Evolutionary conservation across 2,329 filamentous ascomycete genomes (phyloP).

Genomic region (Rhinocladiella similis): DNA sequence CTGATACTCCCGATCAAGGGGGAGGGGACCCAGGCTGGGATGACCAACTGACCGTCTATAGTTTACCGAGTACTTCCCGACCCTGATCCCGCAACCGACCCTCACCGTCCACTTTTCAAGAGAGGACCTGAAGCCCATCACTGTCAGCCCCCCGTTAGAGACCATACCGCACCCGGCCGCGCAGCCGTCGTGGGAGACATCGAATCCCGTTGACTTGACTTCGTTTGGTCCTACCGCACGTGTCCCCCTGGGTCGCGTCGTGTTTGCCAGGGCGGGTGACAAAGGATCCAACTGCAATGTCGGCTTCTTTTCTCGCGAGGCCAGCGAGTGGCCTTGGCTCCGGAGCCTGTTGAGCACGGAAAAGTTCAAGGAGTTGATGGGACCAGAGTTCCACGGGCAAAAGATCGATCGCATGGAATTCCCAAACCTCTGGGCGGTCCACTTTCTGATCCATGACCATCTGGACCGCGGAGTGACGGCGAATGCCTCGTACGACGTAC

Average conservation of each 20-base stretch:
- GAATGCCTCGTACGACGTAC: conserved; percentile 5
- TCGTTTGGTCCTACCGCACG: conserved; percentile 31
- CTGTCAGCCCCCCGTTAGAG: neutral
- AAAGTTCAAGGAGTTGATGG: conserved; percentile 14
- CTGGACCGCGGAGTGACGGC: conserved; percentile 4
- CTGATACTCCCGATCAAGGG: too few relatives aligned
- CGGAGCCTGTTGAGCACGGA: conserved; percentile 24
- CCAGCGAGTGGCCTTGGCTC: conserved; percentile 47
- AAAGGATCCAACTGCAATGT: conserved; percentile 48
- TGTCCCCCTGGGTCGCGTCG: conserved; percentile 37
- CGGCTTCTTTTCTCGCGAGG: conserved; percentile 45
- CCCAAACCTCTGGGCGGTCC: conserved; percentile 7
- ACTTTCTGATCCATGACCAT: conserved; percentile 14
- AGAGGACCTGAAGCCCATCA: too few relatives aligned
- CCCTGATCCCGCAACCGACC: too few relatives aligned
- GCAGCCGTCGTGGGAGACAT: conserved; percentile 23
- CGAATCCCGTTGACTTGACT: conserved; percentile 15
- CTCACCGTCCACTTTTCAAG: too few relatives aligned
- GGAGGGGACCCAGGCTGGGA: too few relatives aligned
- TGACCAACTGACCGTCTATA: too few relatives aligned
- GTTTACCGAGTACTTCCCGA: too few relatives aligned
- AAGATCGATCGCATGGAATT: conserved; percentile 18
- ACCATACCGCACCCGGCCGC: too few relatives aligned
- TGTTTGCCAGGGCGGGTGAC: conserved; percentile 42
- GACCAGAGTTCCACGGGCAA: conserved; percentile 3